These are phyloP conservation scores for Micractinium conductrix DNA, from an alignment of 139 green algal genomes.

Conservation along the genomic window DNA sequence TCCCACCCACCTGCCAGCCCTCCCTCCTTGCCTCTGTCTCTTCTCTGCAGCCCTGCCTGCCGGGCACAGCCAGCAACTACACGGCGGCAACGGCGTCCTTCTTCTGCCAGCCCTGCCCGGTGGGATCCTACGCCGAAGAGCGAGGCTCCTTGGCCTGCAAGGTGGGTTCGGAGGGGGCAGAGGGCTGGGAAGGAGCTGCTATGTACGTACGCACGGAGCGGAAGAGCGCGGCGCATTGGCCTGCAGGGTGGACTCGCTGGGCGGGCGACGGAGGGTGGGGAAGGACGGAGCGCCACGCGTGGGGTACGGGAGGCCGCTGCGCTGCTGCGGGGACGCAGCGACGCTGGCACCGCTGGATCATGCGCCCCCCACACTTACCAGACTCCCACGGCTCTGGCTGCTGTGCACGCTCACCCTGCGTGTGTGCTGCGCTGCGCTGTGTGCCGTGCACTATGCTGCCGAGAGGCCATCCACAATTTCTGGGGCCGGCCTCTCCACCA, in stretches of 20 bases:
- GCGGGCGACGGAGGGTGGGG: background rate
- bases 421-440: too few relatives aligned
- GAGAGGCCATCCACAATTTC: background rate
- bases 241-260: background rate
- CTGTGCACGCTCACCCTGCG: too few relatives aligned
- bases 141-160: background rate
- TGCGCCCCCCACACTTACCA: too few relatives aligned
- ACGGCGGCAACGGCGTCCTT: background rate
- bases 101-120: background rate
- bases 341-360: background rate
- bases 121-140: background rate
- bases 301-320: background rate
- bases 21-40: background rate
- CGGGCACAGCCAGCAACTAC: background rate
- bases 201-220: background rate
- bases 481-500: background rate
- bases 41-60: background rate
- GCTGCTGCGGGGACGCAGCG: background rate
- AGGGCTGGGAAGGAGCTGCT: background rate
- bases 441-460: too few relatives aligned
- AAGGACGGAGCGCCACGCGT: background rate
- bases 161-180: background rate
- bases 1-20: background rate
- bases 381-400: too few relatives aligned
- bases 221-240: background rate